Evolutionary conservation across 2,329 filamentous ascomycete species (phyloP).

Genomic region (Colletotrichum shisoi): DNA sequence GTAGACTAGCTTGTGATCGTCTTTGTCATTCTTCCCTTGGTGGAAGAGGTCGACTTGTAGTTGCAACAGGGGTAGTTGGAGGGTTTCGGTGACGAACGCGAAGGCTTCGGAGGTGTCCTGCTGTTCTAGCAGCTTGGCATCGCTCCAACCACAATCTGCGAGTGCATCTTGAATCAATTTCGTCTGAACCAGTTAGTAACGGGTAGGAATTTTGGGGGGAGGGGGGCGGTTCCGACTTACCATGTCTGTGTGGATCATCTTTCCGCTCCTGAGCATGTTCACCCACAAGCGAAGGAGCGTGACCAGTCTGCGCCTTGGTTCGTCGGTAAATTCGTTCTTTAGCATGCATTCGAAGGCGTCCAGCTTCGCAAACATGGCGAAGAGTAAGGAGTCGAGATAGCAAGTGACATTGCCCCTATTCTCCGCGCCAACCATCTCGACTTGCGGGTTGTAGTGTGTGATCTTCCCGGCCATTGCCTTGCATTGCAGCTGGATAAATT

Average conservation of each 20-base stretch:
- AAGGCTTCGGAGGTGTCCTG: conserved; percentile 98
- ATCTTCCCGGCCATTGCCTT: conserved; percentile 83
- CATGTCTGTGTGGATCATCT: conserved; percentile 84
- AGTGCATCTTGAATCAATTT: conserved; percentile 82
- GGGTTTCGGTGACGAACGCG: conserved; percentile 88
- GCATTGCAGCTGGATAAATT: conserved; percentile 79
- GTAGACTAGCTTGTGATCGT: conserved; percentile 94
- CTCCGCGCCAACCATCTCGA: conserved; percentile 81
- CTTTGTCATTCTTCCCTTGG: conserved; percentile 81
- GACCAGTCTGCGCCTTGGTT: conserved; percentile 75
- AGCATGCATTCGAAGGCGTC: conserved; percentile 93
- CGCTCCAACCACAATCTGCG: conserved; percentile 86
- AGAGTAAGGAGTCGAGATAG: conserved; percentile 88
- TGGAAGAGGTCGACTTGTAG: conserved; percentile 96
- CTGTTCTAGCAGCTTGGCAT: conserved; percentile 78
- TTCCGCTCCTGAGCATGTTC: conserved; percentile 85
- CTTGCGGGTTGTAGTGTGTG: conserved; percentile 73
- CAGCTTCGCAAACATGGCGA: conserved; percentile 92
- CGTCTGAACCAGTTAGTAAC: conserved; percentile 63
- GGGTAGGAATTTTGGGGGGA: not conserved
- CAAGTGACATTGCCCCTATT: conserved; percentile 91
- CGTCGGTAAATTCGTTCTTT: conserved; percentile 78
- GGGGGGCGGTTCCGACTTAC: conserved; percentile 57
- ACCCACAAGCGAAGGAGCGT: conserved; percentile 87
- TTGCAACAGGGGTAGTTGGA: conserved; percentile 86